Percentiles rank a stretch among this genome's conserved stretches.
Conservation (phyloP, 116 monocot species). For the Trichopus zeylanicus region DNA sequence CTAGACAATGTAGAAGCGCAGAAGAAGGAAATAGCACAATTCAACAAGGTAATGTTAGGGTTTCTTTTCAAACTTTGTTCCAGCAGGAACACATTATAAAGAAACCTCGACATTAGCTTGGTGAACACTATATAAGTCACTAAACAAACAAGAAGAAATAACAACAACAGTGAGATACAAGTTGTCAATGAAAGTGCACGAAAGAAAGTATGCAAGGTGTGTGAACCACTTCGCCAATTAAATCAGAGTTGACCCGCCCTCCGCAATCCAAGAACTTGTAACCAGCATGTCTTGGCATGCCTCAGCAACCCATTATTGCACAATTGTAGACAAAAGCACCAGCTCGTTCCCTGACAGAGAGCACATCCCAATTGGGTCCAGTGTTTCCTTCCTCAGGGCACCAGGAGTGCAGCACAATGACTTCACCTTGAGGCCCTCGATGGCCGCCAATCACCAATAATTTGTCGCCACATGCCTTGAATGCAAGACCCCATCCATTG, state of each 20-base stretch:
- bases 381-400: conserved; percentile 48
- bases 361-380: conserved; percentile 57
- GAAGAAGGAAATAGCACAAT: no score
- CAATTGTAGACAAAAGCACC: conserved; percentile 88
- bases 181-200: no score
- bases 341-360: conserved; percentile 56
- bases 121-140: no score
- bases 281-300: not conserved
- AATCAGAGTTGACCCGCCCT: conserved; percentile 8
- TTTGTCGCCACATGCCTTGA: conserved; percentile 72
- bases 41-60: no score
- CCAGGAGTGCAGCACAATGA: conserved; percentile 71
- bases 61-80: no score
- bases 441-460: conserved; percentile 73
- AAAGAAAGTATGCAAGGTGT: no score
- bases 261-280: not conserved
- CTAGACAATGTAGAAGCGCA: no score
- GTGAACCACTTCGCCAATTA: conserved; percentile 7
- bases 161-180: no score
- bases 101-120: no score
- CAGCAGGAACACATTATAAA: no score
- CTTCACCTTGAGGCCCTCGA: conserved; percentile 51
- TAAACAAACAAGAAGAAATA: no score
- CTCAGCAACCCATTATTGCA: conserved; percentile 92
- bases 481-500: conserved; percentile 92